phyloP scores from a whole-genome alignment of 371 early-diverging fungal species.

The Rhizomucor miehei region DNA sequence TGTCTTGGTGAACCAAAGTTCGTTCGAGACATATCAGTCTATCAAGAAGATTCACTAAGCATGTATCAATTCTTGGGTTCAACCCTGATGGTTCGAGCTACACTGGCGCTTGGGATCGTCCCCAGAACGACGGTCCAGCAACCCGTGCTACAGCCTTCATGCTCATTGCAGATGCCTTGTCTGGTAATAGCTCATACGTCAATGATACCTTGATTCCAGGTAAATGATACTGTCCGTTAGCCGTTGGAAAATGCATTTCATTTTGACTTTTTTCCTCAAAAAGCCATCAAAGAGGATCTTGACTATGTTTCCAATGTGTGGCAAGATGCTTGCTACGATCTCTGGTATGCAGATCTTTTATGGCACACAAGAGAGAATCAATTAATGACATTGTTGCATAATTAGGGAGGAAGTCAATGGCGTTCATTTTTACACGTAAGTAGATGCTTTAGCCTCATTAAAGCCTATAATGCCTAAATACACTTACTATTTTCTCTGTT shows the following conservation, averaged over 20 bases:
- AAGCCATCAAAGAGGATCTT: slow-evolving; percentile 47
- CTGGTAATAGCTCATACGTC: slow-evolving; percentile 3
- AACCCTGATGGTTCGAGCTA: slow-evolving; percentile 12
- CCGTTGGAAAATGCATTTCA: neutral
- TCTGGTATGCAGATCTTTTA: no score
- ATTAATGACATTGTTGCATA: neutral
- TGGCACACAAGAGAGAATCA: neutral
- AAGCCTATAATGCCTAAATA: no score
- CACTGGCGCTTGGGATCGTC: slow-evolving; percentile 27
- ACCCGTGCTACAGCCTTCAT: slow-evolving; percentile 62
- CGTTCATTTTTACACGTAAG: slow-evolving; percentile 68
- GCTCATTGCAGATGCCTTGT: slow-evolving; percentile 35
- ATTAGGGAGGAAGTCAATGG: slow-evolving; percentile 64
- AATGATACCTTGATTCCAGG: slow-evolving; percentile 7
- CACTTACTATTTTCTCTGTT: no score
- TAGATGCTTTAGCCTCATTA: no score
- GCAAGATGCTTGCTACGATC: slow-evolving; percentile 44
- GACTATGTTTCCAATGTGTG: slow-evolving; percentile 57
- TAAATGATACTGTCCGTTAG: neutral
- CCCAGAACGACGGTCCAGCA: slow-evolving; percentile 87
- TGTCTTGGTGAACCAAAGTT: slow-evolving; percentile 76
- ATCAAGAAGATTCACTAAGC: slow-evolving; percentile 51
- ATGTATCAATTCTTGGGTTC: slow-evolving; percentile 23
- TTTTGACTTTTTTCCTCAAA: neutral
- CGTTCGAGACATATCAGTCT: no score